Base-by-base conservation (phyloP, 352 stramenopile genomes). In the Sclerospora graminicola region DNA sequence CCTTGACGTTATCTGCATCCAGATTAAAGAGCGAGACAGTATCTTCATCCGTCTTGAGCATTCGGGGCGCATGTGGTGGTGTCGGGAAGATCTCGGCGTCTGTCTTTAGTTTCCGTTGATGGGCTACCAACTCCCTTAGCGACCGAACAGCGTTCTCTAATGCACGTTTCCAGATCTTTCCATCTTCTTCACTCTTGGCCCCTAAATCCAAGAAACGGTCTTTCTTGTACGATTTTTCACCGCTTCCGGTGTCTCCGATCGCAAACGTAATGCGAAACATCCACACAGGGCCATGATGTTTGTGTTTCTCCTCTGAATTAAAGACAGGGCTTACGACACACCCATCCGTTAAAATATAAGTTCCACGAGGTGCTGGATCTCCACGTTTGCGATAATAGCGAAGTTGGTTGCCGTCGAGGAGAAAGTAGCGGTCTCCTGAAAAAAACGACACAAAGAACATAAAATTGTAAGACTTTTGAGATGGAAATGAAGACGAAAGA, bases 261-360 rank as follows among this genome's bases (percentile, higher is more conserved):
- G 74, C 53, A 52, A 92, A 92, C 34, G 81, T 92, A 54, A 92
- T 89, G 65, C 81, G 81, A 51, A 92, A 92, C 79, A 92, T 92
- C 76, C 77, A 90, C 16, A 89, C 81, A 9, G 77, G 78, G 0
- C 67, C 82, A 54, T 93, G 79, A 48, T 93, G 82, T 29, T 82
- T 82, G 61, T 93, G 80, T 57, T 89, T 93, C 58, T 93, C 82
- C 45, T 91, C 80, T 29, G 79, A 90, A 48, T 89, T 90, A 39
- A 89, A 90, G 19, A 93, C 77, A 13, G 53, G 60, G 27, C 78
- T 83, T 28, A 91, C 78, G 5, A 82, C 48, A 43, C 82, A 93
- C 35, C 59, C 73, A 35, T 90, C 76, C 20, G 77, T 93, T 36
- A 93, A 66, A 46, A 93, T 74, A 60, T 90, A 90, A 8, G 82